Conservation (phyloP, 371 early-diverging fungal genomes). For the Rhizopus arrhizus region DNA sequence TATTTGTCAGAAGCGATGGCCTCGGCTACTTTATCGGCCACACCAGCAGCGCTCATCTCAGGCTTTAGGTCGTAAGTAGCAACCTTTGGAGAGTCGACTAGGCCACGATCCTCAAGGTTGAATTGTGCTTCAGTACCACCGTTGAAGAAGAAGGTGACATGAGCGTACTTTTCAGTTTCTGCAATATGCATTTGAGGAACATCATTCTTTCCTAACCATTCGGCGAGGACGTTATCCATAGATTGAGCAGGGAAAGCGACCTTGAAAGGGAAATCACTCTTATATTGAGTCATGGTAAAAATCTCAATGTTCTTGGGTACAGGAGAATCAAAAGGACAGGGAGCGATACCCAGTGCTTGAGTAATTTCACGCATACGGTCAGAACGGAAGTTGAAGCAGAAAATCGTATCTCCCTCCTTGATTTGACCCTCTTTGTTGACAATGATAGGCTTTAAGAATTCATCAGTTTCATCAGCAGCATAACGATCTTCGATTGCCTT, state of each 20-base stretch:
- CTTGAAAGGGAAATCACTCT: constrained; percentile 90
- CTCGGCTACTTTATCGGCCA: constrained; percentile 91
- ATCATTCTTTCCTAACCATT: constrained; percentile 87
- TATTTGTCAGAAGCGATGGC: constrained; percentile 76
- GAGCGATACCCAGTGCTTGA: constrained; percentile 84
- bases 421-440: constrained; percentile 77
- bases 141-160: constrained; percentile 99
- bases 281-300: constrained; percentile 98
- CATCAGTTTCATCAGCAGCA: constrained; percentile 91
- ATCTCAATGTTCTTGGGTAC: constrained; percentile 82
- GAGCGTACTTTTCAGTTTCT: constrained; percentile 99
- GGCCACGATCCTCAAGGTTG: constrained; percentile 83
- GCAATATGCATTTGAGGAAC: constrained; percentile 95
- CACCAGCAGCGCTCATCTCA: constrained; percentile 90
- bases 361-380: constrained; percentile 99
- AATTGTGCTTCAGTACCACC: constrained; percentile 96
- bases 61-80: constrained; percentile 98
- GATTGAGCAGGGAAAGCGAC: constrained; percentile 94
- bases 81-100: constrained; percentile 94
- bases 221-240: constrained; percentile 97
- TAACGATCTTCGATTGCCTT: constrained; percentile 85
- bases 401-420: constrained; percentile 77
- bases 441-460: constrained; percentile 98
- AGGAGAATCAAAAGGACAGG: constrained; percentile 81
- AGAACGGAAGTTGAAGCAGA: constrained; percentile 96